Base-by-base conservation (phyloP, 2,329 filamentous ascomycete species). In the Biscogniauxia sp. region DNA sequence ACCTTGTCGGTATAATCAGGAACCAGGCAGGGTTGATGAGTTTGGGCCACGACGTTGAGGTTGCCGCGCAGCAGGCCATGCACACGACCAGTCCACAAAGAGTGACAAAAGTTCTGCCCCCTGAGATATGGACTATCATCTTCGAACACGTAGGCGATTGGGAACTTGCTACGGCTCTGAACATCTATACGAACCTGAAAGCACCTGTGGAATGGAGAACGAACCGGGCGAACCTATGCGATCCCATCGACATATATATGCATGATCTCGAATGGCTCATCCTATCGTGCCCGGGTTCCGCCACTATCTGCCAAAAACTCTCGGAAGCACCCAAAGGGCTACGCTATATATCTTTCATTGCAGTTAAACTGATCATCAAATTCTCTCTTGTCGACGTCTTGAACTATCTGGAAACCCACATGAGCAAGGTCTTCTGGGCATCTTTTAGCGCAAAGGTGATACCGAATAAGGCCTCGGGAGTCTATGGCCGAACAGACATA, bases 81-180 rank as follows among this genome's bases (percentile, higher is more conserved):
- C 76, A 74, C 62, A 75, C 74, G 23, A 70, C 76, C 0, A 75
- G 76, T 15, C 71, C 77, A 32, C 72, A 72, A 23, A 70, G 74
- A 23, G 68, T 78, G 5, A 70, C 73, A 0, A 75, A 76, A 20
- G 79, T 79, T 51, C 79, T 98, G 1, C 94, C 94, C 0, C 87
- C 90, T 0, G 94, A 98, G 75, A 84, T 97, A 49, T 97, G 93
- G 92, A 89, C 89, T 32, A 89, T 94, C 60, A 90, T 98, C 54
- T 86, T 97, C 51, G 91, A 96, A 65, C 87, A 89, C 64, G 86
- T 93, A 0, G 87, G 87, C 51, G 94, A 98, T 74, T 98, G 94
- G 94, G 94, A 97, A 76, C 81, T 96, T 20, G 90, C 94, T 9
- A 88, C 88, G 66, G 89, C 91, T 0, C 80, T 97, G 5, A 88